Evolutionary conservation across 139 green algal genomes (phyloP), one percentile per base, ranked within the genome.

Genomic region (Asterochloris erici): DNA sequence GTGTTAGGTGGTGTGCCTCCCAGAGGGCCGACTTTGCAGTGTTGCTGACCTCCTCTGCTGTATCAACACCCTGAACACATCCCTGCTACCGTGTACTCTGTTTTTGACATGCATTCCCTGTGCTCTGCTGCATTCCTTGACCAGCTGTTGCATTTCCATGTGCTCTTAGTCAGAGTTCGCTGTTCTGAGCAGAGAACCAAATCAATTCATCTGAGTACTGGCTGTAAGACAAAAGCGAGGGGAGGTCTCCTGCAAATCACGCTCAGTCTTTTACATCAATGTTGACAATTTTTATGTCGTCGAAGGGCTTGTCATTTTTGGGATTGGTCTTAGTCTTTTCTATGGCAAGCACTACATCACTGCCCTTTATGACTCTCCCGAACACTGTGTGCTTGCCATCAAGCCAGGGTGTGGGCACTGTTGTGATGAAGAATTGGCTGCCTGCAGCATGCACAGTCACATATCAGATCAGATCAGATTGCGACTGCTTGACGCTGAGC

Each of bases 271-370:
- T 62, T 4, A 69, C 76, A 28, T 88, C 84, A 28, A 98, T 95
- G 86, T 93, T 98, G 11, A 97, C 21, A 54, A 99, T 99, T 84
- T 96, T 97, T 23, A 99, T 91, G 47, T 99, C 95, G 60, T 98
- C 92, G 27, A 95, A 86, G 0, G 97, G 97, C 84, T 97, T 98
- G 89, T 99, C 97, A 54, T 93, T 89, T 76, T 91, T 88, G 38
- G 38, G 38, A 84, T 98, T 92, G 16, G 90, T 92, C 86, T 98
- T 98, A 15, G 84, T 81, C 81, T 94, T 95, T 81, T 99, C 97
- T 66, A 99, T 98, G 13, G 85, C 79, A n/a, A 93, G 86, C 24
- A 98, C 94, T 19, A 99, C 96, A 83, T 98, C 95, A 89, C 95
- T 95, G 63, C 96, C 96, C 77, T 94, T 94, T 6, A 94, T 83